A percentile compares a stretch with the other conserved stretches of the same genome.
Conservation (phyloP, 306 rosid species). For the Canavalia ensiformis region DNA sequence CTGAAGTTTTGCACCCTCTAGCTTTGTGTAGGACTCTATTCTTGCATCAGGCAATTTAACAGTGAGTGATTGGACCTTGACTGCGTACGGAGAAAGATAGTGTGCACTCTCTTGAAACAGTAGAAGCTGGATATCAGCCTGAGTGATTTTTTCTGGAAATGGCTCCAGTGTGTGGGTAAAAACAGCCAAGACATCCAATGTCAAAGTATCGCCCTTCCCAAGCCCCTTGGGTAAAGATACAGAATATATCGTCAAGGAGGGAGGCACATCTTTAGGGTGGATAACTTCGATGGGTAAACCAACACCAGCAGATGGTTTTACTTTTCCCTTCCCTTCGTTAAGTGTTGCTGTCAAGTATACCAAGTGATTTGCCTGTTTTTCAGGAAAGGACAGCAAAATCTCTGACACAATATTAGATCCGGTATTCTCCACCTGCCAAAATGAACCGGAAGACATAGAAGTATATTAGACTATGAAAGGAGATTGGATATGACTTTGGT, state of each 20-base stretch:
- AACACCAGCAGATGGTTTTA: slow-evolving; percentile 57
- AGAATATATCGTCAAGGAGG: slow-evolving; percentile 69
- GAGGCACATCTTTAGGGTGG: slow-evolving; percentile 69
- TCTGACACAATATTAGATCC: slow-evolving; percentile 72
- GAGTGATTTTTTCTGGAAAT: slow-evolving; percentile 88
- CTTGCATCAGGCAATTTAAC: slow-evolving; percentile 90
- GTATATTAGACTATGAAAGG: neutral
- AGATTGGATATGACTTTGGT: neutral
- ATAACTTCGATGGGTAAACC: slow-evolving; percentile 63
- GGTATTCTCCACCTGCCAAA: slow-evolving; percentile 76
- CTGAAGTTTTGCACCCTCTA: slow-evolving; percentile 73
- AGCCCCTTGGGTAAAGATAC: slow-evolving; percentile 80
- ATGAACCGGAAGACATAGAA: neutral
- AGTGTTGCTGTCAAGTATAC: slow-evolving; percentile 66
- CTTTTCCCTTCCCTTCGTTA: slow-evolving; percentile 81
- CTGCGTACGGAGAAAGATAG: slow-evolving; percentile 83
- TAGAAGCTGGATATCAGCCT: slow-evolving; percentile 89
- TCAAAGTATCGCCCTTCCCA: slow-evolving; percentile 72
- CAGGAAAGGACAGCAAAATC: slow-evolving; percentile 78
- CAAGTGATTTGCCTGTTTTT: slow-evolving; percentile 67
- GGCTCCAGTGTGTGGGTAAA: slow-evolving; percentile 73
- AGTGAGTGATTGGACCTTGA: slow-evolving; percentile 74
- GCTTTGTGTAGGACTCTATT: slow-evolving; percentile 81
- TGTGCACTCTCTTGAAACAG: slow-evolving; percentile 84
- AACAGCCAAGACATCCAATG: slow-evolving; percentile 79